phyloP scores from a whole-genome alignment of 768 basidiomycete genomes.

The Gautieria morchelliformis region DNA sequence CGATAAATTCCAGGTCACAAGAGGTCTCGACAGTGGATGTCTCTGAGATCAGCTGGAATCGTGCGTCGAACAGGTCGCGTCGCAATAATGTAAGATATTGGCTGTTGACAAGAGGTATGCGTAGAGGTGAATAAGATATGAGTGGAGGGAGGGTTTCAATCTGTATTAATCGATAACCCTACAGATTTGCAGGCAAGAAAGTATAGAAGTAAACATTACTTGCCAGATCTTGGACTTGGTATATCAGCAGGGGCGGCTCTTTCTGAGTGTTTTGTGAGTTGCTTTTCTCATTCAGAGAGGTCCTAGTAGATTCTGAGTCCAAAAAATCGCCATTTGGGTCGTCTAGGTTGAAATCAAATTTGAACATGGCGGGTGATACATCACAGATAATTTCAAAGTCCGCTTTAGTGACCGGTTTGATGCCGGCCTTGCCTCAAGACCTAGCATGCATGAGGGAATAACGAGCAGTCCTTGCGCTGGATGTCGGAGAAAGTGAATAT shows the following conservation, averaged over 20 bases:
- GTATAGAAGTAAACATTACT: constrained; percentile 10
- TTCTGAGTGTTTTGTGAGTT: not conserved
- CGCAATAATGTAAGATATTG: constrained; percentile 40
- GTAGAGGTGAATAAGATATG: constrained; percentile 74
- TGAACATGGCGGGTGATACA: constrained; percentile 39
- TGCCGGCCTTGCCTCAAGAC: too few relatives aligned
- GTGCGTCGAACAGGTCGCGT: constrained; percentile 88
- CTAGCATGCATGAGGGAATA: too few relatives aligned
- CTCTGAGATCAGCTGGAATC: constrained; percentile 83
- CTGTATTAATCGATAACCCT: constrained; percentile 33
- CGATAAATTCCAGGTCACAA: constrained; percentile 47
- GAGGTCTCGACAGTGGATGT: constrained; percentile 25
- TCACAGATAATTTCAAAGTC: not conserved
- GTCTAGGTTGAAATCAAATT: constrained; percentile 59
- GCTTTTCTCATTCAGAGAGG: not conserved
- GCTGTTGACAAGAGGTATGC: constrained; percentile 31
- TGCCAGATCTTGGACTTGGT: constrained; percentile 24
- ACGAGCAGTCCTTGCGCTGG: too few relatives aligned
- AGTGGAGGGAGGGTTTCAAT: constrained; percentile 55
- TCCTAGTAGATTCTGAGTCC: not conserved
- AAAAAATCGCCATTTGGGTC: constrained; percentile 24
- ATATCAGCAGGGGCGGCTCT: constrained; percentile 19
- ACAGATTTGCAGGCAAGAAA: constrained; percentile 16
- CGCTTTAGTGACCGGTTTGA: not conserved
- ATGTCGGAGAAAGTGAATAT: too few relatives aligned